Evolutionary conservation across 208 protist genomes (phyloP).

Genomic region (Porcisia hertigi): DNA sequence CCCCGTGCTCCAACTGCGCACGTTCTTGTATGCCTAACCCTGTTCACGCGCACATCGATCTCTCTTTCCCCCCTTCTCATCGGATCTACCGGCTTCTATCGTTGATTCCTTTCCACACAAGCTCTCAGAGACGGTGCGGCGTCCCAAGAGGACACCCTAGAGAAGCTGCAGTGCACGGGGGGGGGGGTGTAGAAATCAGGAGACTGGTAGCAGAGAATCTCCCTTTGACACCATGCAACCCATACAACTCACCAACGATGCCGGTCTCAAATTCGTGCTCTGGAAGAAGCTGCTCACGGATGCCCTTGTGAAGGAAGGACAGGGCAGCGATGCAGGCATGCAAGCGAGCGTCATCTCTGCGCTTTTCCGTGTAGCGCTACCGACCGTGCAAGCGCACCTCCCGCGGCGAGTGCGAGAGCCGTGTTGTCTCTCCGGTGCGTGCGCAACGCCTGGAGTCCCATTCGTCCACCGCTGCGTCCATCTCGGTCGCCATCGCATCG

Average conservation of each 20-base stretch:
- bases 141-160: constrained; percentile 3
- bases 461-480: constrained; percentile 35
- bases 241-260: constrained; percentile 63
- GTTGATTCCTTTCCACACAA: neutral
- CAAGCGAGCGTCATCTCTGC: constrained; percentile 15
- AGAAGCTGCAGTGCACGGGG: neutral
- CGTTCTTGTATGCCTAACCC: neutral
- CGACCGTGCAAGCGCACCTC: constrained; percentile 39
- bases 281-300: constrained; percentile 48
- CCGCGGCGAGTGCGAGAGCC: constrained; percentile 42
- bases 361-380: constrained; percentile 40
- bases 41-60: neutral
- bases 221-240: constrained; percentile 32
- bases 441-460: constrained; percentile 32
- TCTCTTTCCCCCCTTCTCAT: neutral
- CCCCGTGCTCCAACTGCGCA: neutral
- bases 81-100: neutral
- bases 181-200: neutral
- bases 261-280: constrained; percentile 75
- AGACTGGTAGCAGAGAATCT: constrained; percentile 6
- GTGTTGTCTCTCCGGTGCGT: constrained; percentile 59
- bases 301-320: neutral
- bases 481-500: constrained; percentile 26
- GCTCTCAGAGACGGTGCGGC: neutral
- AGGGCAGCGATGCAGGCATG: neutral